Base-by-base conservation (phyloP, 2,329 filamentous ascomycete genomes). In the Aspergillus hiratsukae region DNA sequence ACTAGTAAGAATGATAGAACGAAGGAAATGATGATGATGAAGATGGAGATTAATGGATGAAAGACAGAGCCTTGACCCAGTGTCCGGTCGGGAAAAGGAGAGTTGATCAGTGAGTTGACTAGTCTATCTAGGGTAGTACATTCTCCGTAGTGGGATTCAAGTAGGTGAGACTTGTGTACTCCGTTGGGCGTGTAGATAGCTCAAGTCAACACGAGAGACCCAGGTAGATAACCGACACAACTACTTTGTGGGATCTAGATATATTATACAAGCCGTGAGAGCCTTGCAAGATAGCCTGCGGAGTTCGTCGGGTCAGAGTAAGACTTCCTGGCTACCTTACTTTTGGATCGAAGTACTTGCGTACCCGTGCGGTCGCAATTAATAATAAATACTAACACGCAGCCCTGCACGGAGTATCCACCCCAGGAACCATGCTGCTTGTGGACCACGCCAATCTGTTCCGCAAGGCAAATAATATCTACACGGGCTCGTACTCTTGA, bases 1-100 rank as follows among this genome's bases (percentile, higher is more conserved):
- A 17, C 31, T 17, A 37, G 31, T 37, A 37, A 37, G 50, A 60
- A 53, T 58, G 61, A 50, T 53, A 54, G 37, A 54, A 55, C 49
- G 23, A 55, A 53, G 54, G 55, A 51, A 48, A 60, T 27, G 48
- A 41, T 28, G 45, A 57, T 21, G 40, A 45, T 43, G 51, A n/a
- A 19, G 40, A 28, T 52, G 35, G 37, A 29, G 51, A 52, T 27
- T 29, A 55, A 56, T 48, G 35, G 48, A 27, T 49, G 37, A 46
- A 52, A 53, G 40, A 55, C 46, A 53, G 49, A 35, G 41, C 41
- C 41, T 45, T 45, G 41, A 45, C 41, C 41, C 41, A 45, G 41
- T 45, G n/a, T 23, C 41, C 19, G 41, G 41, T 45, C 41, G 41
- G 31, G 43, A 46, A 46, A 46, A 46, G 43, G 43, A 46, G 43